phyloP scores from a whole-genome alignment of 331 rosid species.

The Acacia concinna region DNA sequence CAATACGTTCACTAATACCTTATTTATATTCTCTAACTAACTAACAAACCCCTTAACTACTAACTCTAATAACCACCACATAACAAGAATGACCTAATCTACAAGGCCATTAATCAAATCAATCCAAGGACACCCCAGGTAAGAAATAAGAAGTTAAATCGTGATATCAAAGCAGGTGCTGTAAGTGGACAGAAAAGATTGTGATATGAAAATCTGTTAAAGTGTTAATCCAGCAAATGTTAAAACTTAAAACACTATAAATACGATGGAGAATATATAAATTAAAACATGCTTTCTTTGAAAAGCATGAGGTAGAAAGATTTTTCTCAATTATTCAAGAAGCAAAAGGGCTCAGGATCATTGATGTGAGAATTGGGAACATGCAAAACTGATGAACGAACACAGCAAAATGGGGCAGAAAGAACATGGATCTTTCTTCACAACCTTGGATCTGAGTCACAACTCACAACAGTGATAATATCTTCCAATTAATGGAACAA shows the following conservation, averaged over 20 bases:
- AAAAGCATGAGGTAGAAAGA: not conserved
- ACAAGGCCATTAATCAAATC: not conserved
- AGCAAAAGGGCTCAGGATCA: not conserved
- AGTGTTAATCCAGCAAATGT: not conserved
- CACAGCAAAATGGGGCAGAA: not conserved
- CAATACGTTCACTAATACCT: too few relatives aligned
- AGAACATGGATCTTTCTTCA: not conserved
- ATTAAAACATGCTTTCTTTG: not conserved
- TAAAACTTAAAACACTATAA: too few relatives aligned
- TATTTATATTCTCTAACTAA: too few relatives aligned
- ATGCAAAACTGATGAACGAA: not conserved
- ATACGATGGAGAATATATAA: not conserved
- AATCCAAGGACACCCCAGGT: not conserved
- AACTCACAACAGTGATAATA: not conserved
- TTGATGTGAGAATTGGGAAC: not conserved
- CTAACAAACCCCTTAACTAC: too few relatives aligned
- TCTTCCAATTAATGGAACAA: not conserved
- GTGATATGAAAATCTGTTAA: constrained; percentile 2
- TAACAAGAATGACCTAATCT: constrained; percentile 14
- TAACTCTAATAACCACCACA: too few relatives aligned
- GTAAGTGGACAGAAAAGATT: not conserved
- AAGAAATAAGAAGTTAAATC: constrained; percentile 8
- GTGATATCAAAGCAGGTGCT: not conserved
- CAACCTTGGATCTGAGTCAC: not conserved
- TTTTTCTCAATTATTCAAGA: not conserved